A percentile compares a stretch with the other conserved stretches of the same genome.
Conservation (phyloP, 2,329 filamentous ascomycete species). For the Pseudofabraea citricarpa region DNA sequence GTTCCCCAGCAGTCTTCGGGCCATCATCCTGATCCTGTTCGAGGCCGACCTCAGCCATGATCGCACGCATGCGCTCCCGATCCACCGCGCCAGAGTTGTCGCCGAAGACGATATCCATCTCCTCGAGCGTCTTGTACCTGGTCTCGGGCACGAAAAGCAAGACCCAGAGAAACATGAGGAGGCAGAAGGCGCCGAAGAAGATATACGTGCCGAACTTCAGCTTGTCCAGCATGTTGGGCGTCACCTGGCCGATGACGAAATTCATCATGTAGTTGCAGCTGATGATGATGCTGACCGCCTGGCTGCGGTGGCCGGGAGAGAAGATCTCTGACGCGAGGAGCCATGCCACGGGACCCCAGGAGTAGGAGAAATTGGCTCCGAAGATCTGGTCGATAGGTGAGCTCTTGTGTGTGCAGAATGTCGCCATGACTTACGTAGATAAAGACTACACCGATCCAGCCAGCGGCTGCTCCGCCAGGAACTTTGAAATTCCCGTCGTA, state of each 20-base stretch:
- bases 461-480: constrained; percentile 17
- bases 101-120: constrained; percentile 36
- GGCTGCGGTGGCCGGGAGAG: constrained; percentile 37
- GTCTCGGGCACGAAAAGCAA: constrained; percentile 40
- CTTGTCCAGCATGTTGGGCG: constrained; percentile 32
- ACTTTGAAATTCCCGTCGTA: not conserved
- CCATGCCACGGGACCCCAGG: constrained; percentile 54
- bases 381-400: no score
- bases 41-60: not conserved
- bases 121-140: constrained; percentile 38
- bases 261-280: constrained; percentile 8
- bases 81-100: not conserved
- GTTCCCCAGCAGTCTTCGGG: no score
- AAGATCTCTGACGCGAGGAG: constrained; percentile 68
- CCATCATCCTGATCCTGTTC: not conserved
- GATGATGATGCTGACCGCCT: constrained; percentile 27
- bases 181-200: constrained; percentile 38
- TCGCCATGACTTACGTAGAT: constrained; percentile 16
- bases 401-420: no score
- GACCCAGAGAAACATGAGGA: constrained; percentile 33
- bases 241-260: constrained; percentile 21
- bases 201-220: constrained; percentile 38
- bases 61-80: not conserved
- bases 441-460: constrained; percentile 30
- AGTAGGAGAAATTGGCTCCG: constrained; percentile 14